Evolutionary conservation across 495 filamentous ascomycete genomes (phyloP), one percentile per base, ranked within the genome.

Genomic region (Alectoria sarmentosa): DNA sequence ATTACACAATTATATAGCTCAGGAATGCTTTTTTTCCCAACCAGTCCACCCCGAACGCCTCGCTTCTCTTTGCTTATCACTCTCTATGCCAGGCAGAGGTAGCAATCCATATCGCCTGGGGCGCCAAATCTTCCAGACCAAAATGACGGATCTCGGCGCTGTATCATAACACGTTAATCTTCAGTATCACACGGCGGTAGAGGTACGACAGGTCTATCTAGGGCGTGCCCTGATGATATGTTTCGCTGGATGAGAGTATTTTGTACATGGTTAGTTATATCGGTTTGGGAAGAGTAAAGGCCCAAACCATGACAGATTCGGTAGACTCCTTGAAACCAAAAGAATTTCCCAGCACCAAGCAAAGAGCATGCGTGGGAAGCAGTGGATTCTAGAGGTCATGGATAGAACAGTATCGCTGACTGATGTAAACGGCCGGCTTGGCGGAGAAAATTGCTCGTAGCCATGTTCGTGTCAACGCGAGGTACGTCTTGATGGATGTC

Each of bases 61-160:
- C 57, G 57, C 39, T 42, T 59, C 57, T 30, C 32, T 39, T 19
- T 58, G 34, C 57, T n/a, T 38, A 58, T 39, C 56, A 26, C 36
- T 1, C 34, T 46, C 58, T 28, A 39, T 44, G 37, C 57, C 57
- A 26, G 11, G 49, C 28, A 32, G 49, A 1, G 49, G 28, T 32
- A 49, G 23, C 46, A 13, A 28, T 49, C 2, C 46, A 54, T 54
- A 54, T 34, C 52, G 52, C 52, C 52, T 32, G 10, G 17, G 4
- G 34, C 52, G 52, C 52, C 52, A 26, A 17, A 30, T 21, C 1
- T 9, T 34, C 4, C 6, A 3, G 34, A 21, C 8, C 7, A 55
- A 19, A 21, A 19, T 2, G 5, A 8, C 15, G 17, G 34, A 3
- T 34, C 30, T 21, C 34, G 52, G 7, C 17, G 23, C 28, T 34